These are phyloP conservation scores for Orbilia oligospora DNA, from an alignment of 2,329 filamentous ascomycete species.

Conservation along the genomic window DNA sequence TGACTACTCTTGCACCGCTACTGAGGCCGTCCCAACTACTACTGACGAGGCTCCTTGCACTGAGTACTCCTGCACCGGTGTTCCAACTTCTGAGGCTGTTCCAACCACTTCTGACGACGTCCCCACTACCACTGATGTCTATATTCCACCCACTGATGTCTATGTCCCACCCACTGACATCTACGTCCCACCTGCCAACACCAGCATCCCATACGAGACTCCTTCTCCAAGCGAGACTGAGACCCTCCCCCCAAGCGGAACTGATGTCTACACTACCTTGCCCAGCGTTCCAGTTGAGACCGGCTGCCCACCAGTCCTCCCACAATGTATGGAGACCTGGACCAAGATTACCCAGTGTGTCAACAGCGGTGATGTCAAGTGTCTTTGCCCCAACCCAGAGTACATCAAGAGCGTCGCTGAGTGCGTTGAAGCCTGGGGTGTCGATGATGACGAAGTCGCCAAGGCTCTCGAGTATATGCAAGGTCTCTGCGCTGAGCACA, in stretches of 20 bases:
- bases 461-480: constrained; percentile 86
- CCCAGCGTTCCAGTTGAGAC: constrained; percentile 54
- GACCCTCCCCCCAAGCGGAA: constrained; percentile 70
- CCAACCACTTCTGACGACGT: constrained; percentile 19
- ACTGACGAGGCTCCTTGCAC: constrained; percentile 28
- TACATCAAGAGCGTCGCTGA: constrained; percentile 85
- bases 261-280: constrained; percentile 65
- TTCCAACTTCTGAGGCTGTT: constrained; percentile 1
- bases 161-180: constrained; percentile 27
- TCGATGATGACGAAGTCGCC: constrained; percentile 76
- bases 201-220: constrained; percentile 50
- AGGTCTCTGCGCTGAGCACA: constrained; percentile 86
- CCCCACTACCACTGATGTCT: too few species aligned
- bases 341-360: constrained; percentile 80
- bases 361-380: constrained; percentile 84
- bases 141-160: neutral
- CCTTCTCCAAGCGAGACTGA: constrained; percentile 24
- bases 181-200: constrained; percentile 44
- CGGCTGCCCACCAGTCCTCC: constrained; percentile 79
- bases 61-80: constrained; percentile 28
- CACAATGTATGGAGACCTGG: constrained; percentile 94
- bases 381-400: constrained; percentile 85
- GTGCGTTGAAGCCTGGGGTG: constrained; percentile 84
- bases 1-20: constrained; percentile 23
- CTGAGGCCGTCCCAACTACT: constrained; percentile 8